Percentiles rank a stretch among this genome's conserved stretches.
Conservation (phyloP, 208 protist genomes). For the Wallacemonas rigidus region DNA sequence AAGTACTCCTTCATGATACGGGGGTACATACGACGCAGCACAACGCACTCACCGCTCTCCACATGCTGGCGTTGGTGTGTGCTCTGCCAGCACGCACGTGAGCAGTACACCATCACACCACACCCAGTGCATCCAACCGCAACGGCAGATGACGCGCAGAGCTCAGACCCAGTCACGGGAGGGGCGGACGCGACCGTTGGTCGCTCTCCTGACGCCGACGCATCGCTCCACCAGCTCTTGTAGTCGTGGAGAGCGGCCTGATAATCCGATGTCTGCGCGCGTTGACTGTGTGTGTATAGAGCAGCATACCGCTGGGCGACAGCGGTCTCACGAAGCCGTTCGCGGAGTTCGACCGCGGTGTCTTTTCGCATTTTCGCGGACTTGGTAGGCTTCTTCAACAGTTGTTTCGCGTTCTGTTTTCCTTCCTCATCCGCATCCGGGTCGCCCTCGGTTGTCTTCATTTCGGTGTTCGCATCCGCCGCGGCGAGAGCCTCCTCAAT, state of each 20-base stretch:
- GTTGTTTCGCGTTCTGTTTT: slow-evolving; percentile 15
- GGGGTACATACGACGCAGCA: slow-evolving; percentile 56
- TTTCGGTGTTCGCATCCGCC: no score
- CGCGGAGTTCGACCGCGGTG: slow-evolving; percentile 41
- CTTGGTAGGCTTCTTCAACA: slow-evolving; percentile 55
- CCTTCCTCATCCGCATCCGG: neutral
- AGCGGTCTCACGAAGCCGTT: slow-evolving; percentile 34
- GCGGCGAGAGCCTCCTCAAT: slow-evolving; percentile 17
- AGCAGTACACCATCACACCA: slow-evolving; percentile 69
- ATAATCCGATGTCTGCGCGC: neutral
- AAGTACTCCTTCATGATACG: slow-evolving; percentile 60
- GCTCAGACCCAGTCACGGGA: no score
- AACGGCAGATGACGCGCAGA: neutral
- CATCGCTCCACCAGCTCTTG: slow-evolving; percentile 14
- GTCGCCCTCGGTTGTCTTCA: no score
- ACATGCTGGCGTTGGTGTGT: slow-evolving; percentile 32
- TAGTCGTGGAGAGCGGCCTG: slow-evolving; percentile 15
- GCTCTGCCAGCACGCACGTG: slow-evolving; percentile 40
- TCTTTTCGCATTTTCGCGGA: slow-evolving; percentile 55
- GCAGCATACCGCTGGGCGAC: slow-evolving; percentile 35
- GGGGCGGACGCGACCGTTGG: no score
- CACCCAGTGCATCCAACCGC: slow-evolving; percentile 57
- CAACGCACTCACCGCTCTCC: slow-evolving; percentile 45
- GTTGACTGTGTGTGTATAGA: slow-evolving; percentile 25
- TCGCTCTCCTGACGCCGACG: neutral